Percentiles rank a stretch among this genome's conserved stretches.
Evolutionary conservation across 805 yeast species (phyloP).

Genomic region (Sporopachydermia lactativora): DNA sequence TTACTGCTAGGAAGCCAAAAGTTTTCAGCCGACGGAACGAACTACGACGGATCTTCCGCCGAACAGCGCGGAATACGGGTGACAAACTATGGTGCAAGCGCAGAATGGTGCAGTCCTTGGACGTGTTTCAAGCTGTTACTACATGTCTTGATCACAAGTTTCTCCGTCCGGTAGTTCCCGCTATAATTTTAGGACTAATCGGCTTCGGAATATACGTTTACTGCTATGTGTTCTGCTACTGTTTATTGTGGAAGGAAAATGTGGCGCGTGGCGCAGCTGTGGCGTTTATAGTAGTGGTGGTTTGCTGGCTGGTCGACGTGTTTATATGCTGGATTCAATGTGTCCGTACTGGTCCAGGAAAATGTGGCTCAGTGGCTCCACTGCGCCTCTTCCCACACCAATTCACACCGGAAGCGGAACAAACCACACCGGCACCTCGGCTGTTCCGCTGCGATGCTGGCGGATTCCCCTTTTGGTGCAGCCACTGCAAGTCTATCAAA

Average conservation of each 20-base stretch:
- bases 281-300: constrained; percentile 21
- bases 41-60: too few species aligned
- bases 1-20: too few species aligned
- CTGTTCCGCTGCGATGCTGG: constrained; percentile 52
- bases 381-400: constrained; percentile 17
- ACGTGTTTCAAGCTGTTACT: neutral
- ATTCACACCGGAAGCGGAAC: constrained; percentile 9
- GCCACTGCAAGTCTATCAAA: constrained; percentile 50
- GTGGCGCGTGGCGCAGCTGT: constrained; percentile 23
- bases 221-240: constrained; percentile 32
- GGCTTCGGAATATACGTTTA: constrained; percentile 31
- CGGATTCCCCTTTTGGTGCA: constrained; percentile 73
- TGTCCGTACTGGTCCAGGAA: constrained; percentile 45
- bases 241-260: constrained; percentile 19
- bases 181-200: constrained; percentile 16
- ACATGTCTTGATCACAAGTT: neutral
- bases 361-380: constrained; percentile 25
- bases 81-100: too few species aligned
- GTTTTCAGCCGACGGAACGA: too few species aligned
- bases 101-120: too few species aligned
- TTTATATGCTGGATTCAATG: constrained; percentile 31
- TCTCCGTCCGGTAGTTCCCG: constrained; percentile 15
- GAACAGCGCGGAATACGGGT: too few species aligned
- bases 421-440: constrained; percentile 35
- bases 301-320: constrained; percentile 15